These are phyloP conservation scores for Metarhizium humberi DNA, from an alignment of 2,329 filamentous ascomycete genomes.

Conservation along the genomic window DNA sequence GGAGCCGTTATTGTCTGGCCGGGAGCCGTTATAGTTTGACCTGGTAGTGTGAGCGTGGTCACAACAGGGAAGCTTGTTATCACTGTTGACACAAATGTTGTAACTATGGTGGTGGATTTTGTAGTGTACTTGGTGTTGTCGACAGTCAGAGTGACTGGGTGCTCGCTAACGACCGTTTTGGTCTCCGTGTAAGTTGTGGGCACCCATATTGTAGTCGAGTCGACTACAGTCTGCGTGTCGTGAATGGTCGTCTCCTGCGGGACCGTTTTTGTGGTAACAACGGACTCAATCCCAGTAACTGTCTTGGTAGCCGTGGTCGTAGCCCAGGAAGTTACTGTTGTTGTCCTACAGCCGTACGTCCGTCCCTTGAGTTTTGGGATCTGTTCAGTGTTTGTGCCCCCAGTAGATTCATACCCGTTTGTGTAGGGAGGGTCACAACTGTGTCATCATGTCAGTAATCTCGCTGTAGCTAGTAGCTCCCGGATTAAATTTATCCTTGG, in stretches of 20 bases:
- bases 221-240: conserved; percentile 4
- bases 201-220: conserved; percentile 9
- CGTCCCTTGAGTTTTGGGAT: not conserved
- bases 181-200: conserved; percentile 9
- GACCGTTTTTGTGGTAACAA: conserved; percentile 9
- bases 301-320: conserved; percentile 11
- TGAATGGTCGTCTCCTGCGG: conserved; percentile 6
- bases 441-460: not conserved
- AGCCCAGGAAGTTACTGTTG: conserved; percentile 12
- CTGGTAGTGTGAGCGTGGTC: conserved; percentile 5
- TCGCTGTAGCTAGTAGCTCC: no score
- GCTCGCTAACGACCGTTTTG: conserved; percentile 6
- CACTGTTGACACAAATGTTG: conserved; percentile 8
- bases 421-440: conserved; percentile 1
- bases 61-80: conserved; percentile 10
- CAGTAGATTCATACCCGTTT: not conserved
- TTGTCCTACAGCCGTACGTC: conserved; percentile 8
- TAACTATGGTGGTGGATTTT: conserved; percentile 6
- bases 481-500: not conserved
- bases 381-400: not conserved
- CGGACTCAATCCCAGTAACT: conserved; percentile 7
- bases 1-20: conserved; percentile 7
- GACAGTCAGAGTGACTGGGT: conserved; percentile 10
- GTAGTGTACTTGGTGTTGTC: conserved; percentile 8
- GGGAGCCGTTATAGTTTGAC: conserved; percentile 4